Evolutionary conservation across 2,329 filamentous ascomycete genomes (phyloP).

Genomic region (Trichoderma asperellum): DNA sequence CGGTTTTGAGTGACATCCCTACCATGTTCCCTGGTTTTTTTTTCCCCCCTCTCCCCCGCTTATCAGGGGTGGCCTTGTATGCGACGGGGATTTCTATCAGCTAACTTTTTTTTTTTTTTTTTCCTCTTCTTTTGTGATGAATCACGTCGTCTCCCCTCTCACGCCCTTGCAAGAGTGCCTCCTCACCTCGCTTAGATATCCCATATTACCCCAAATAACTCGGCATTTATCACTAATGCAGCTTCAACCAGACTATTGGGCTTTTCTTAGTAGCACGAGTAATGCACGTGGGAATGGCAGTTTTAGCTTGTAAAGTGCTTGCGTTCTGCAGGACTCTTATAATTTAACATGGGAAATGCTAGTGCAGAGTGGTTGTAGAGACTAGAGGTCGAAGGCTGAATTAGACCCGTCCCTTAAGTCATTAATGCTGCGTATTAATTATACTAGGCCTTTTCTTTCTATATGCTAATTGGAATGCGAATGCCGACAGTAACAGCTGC

Average conservation of each 20-base stretch:
- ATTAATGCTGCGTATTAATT: conserved; percentile 15
- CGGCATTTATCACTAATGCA: conserved; percentile 8
- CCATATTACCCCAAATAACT: conserved; percentile 1
- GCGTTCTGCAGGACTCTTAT: not conserved
- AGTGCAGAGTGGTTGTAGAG: conserved; percentile 1
- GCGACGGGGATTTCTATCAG: not conserved
- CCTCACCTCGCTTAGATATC: conserved; percentile 3
- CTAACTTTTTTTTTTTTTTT: not conserved
- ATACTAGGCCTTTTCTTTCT: conserved; percentile 6
- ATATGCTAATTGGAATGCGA: conserved; percentile 6
- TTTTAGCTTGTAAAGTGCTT: not conserved
- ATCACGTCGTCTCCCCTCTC: not conserved
- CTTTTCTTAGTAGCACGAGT: not conserved
- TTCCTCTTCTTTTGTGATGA: not conserved
- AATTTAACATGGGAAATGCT: not conserved
- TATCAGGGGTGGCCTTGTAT: conserved; percentile 1
- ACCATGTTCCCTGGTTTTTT: not conserved
- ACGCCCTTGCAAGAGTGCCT: not conserved
- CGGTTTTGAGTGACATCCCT: not conserved
- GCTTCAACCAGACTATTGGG: not conserved
- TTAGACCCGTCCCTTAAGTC: conserved; percentile 16
- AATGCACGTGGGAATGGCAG: not conserved
- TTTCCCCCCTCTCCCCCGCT: not conserved
- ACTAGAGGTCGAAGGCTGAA: not conserved
- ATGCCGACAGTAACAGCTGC: not conserved